Evolutionary conservation across 768 basidiomycete genomes (phyloP), one percentile per base, ranked within the genome.

Genomic region (Crucibulum laeve): DNA sequence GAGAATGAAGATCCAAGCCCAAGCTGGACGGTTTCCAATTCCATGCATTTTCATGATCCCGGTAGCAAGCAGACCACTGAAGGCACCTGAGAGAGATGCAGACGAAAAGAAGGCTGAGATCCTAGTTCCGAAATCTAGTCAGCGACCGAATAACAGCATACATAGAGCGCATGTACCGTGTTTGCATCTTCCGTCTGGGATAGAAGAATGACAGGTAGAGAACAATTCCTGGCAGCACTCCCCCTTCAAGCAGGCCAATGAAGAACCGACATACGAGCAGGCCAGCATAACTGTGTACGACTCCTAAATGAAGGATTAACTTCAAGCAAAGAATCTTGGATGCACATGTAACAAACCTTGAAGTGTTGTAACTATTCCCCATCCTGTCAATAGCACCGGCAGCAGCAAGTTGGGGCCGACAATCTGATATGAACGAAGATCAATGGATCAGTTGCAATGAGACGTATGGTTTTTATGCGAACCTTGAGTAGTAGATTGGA

Each of bases 1-100:
- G 24, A 82, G 61, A 42, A 82, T 78, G 56, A 82, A 82, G 38
- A 84, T 76, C 83, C 80, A 87, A 11, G 74, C 67, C 84, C 84
- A 87, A 2, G 80, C 83, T 3, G 72, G 68, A 30, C 70, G 70
- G 1, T 69, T 60, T 0, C 71, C 68, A 7, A 75, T 58, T 10
- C 80, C 80, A 39, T 84, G 54, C 74, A 87, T 79, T 25, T 78
- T 65, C 43, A 78, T 70, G 53, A 89, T 83, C 1, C 76, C 80
- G 36, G 73, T 69, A 0, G 85, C 83, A 19, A 89, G 71, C 3
- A 87, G 67, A 25, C 86, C 84, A 1, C 79, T 82, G 53, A 85
- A 83, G 0, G 81, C 80, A 2, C 80, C 81, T 0, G 84, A 77
- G 19, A 82, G 62, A 1, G 79, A 79, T 2, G 79, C 69, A 1